phyloP scores from a whole-genome alignment of 352 stramenopile species.

The Phytopythium sindhum region DNA sequence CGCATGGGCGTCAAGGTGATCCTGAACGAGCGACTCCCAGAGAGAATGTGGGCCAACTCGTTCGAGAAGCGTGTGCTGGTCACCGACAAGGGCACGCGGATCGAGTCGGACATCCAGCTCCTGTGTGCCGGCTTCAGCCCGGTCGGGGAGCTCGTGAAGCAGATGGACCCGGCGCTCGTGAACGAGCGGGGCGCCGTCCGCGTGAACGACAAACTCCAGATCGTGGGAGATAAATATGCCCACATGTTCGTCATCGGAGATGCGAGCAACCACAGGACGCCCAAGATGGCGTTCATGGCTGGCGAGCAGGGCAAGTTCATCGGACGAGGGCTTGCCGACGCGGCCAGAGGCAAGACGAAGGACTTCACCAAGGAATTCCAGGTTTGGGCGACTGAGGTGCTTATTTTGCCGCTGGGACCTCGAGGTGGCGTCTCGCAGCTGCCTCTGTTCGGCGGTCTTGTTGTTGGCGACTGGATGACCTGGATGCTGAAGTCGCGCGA shows the following conservation, averaged over 20 bases:
- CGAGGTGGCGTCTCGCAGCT: conserved; percentile 50
- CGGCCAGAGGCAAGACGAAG: conserved; percentile 23
- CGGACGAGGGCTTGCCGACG: conserved; percentile 25
- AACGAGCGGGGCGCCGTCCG: conserved; percentile 33
- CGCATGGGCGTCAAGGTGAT: conserved; percentile 52
- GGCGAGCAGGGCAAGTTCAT: conserved; percentile 41
- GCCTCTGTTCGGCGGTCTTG: conserved; percentile 41
- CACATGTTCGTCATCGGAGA: conserved; percentile 61
- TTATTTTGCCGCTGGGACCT: conserved; percentile 44
- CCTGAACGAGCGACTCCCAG: conserved; percentile 40
- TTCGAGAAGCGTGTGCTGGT: conserved; percentile 33
- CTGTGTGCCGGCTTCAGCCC: conserved; percentile 31
- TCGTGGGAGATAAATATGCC: conserved; percentile 37
- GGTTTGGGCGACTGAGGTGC: conserved; percentile 11
- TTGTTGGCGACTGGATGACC: conserved; percentile 50
- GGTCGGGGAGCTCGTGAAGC: conserved; percentile 23
- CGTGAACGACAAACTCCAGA: conserved; percentile 46
- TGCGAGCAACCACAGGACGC: conserved; percentile 39
- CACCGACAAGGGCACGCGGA: conserved; percentile 40
- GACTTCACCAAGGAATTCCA: conserved; percentile 26
- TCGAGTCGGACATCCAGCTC: conserved; percentile 47
- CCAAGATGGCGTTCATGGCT: conserved; percentile 44
- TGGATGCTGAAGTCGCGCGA: conserved; percentile 44
- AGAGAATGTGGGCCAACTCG: conserved; percentile 28
- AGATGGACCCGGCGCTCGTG: conserved; percentile 45